Evolutionary conservation across 176 grass and related monocot genomes (phyloP).

Genomic region (Elaeis guineensis): DNA sequence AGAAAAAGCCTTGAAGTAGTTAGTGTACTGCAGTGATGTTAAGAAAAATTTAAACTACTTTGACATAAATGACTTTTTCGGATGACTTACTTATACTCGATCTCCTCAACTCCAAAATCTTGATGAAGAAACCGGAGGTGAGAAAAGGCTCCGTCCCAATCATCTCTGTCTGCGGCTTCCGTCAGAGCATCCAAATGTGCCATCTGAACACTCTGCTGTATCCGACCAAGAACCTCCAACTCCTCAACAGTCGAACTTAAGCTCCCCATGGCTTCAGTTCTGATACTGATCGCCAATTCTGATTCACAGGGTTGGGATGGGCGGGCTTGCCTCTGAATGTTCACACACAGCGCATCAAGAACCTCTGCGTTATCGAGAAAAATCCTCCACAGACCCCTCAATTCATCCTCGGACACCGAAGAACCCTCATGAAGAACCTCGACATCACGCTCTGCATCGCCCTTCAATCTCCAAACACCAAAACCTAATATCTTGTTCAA

Average conservation of each 20-base stretch:
- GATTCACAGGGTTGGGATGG: conserved; percentile 14
- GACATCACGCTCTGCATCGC: conserved; percentile 1
- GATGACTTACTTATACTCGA: conserved; percentile 62
- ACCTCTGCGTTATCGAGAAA: conserved; percentile 59
- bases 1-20: no score
- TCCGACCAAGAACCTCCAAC: conserved; percentile 27
- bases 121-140: conserved; percentile 44
- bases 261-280: background rate
- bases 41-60: no score
- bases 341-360: conserved; percentile 58
- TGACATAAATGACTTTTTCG: background rate
- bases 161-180: conserved; percentile 25
- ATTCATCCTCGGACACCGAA: conserved; percentile 45
- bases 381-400: conserved; percentile 40
- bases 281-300: background rate
- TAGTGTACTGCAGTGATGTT: no score
- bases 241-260: background rate
- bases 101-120: conserved; percentile 53
- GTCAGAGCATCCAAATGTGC: conserved; percentile 54
- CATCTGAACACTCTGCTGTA: conserved; percentile 66
- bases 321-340: conserved; percentile 51
- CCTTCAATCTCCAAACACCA: conserved; percentile 45
- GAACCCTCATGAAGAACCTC: background rate
- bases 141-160: conserved; percentile 25
- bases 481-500: conserved; percentile 63